phyloP scores from a whole-genome alignment of 2,329 filamentous ascomycete species.

The Talaromyces rugulosus region DNA sequence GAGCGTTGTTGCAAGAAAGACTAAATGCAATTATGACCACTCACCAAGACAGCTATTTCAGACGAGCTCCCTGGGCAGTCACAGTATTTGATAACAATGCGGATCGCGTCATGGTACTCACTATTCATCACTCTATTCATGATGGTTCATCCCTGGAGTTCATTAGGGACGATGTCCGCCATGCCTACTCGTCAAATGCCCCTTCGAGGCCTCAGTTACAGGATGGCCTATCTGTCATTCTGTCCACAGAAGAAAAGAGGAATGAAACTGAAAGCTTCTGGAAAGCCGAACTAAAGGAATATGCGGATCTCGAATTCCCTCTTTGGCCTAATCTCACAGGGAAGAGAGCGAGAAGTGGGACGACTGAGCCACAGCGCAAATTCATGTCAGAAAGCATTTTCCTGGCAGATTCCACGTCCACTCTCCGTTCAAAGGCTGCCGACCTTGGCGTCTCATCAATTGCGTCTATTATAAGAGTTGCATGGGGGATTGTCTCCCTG shows the following conservation, averaged over 20 bases:
- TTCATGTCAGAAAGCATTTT: constrained; percentile 17
- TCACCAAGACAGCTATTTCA: constrained; percentile 26
- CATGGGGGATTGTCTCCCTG: constrained; percentile 25
- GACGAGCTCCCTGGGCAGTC: constrained; percentile 34
- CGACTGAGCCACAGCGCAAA: constrained; percentile 12
- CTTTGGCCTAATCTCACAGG: constrained; percentile 27
- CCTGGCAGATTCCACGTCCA: constrained; percentile 15
- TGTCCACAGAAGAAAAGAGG: constrained; percentile 13
- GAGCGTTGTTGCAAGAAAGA: constrained; percentile 14
- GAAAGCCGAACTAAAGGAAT: constrained; percentile 20
- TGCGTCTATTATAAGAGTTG: constrained; percentile 25
- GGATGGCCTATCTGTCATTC: constrained; percentile 23
- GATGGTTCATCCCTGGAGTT: constrained; percentile 9
- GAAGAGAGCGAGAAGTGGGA: constrained; percentile 14
- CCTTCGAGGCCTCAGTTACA: constrained; percentile 22
- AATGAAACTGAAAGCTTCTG: constrained; percentile 21
- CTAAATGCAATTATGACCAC: constrained; percentile 20
- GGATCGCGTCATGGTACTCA: constrained; percentile 26
- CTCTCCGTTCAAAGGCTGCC: constrained; percentile 17
- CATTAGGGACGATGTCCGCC: constrained; percentile 12
- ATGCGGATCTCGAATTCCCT: constrained; percentile 19
- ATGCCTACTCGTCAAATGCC: constrained; percentile 1
- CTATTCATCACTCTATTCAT: constrained; percentile 6
- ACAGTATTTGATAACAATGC: constrained; percentile 25
- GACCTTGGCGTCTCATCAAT: constrained; percentile 25